A percentile compares a stretch with the other conserved stretches of the same genome.
phyloP scores from a whole-genome alignment of 2,329 filamentous ascomycete genomes.

The Aurifilum marmelostoma region DNA sequence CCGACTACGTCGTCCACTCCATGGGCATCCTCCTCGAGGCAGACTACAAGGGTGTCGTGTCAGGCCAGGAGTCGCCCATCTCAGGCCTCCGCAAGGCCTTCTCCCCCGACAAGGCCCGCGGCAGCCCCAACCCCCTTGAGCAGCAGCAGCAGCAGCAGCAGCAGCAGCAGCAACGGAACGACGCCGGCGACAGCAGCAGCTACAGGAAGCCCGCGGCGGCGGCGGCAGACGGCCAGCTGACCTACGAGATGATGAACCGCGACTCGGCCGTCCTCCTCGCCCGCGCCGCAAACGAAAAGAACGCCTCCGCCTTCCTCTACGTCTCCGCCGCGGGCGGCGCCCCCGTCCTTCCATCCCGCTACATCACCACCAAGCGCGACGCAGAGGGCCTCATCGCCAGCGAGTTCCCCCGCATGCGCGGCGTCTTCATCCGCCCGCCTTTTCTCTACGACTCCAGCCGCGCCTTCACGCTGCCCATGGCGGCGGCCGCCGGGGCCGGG shows the following conservation, averaged over 20 bases:
- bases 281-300: constrained; percentile 69
- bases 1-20: constrained; percentile 86
- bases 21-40: constrained; percentile 97
- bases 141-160: constrained; percentile 55
- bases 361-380: constrained; percentile 89
- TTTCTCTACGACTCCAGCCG: constrained; percentile 89
- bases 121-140: constrained; percentile 41
- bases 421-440: constrained; percentile 80
- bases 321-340: constrained; percentile 87
- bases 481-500: constrained; percentile 74
- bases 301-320: constrained; percentile 73
- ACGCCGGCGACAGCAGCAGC: constrained; percentile 53
- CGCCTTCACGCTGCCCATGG: constrained; percentile 81
- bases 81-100: constrained; percentile 80
- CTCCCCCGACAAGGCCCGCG: constrained; percentile 64
- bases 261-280: constrained; percentile 85
- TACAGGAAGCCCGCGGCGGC: constrained; percentile 66
- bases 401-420: constrained; percentile 75
- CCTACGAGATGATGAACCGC: constrained; percentile 97
- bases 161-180: constrained; percentile 61
- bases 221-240: constrained; percentile 61
- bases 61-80: constrained; percentile 81
- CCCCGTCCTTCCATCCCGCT: constrained; percentile 80
- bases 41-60: constrained; percentile 93
- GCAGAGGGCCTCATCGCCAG: constrained; percentile 77